These are phyloP conservation scores for Diplosphaera chodatii DNA, from an alignment of 139 green algal genomes.

Conservation along the genomic window DNA sequence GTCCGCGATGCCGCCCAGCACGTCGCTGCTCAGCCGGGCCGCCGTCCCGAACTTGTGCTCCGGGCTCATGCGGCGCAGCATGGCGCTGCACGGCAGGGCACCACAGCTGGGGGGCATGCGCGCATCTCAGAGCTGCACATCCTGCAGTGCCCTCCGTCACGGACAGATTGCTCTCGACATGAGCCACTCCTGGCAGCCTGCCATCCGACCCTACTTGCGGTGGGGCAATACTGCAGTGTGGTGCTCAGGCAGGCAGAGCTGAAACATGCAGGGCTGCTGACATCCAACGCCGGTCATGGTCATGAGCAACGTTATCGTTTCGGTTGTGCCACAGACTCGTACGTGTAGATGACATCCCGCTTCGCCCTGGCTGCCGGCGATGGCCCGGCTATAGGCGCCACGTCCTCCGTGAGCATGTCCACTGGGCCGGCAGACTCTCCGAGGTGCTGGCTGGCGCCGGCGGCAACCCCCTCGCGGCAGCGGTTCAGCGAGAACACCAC, in stretches of 20 bases:
- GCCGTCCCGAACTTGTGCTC: constrained; percentile 75
- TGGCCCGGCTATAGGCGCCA: constrained; percentile 24
- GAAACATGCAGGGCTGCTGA: too few relatives aligned
- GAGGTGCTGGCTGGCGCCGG: not conserved
- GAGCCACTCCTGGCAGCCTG: too few relatives aligned
- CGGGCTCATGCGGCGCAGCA: constrained; percentile 70
- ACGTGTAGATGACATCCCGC: constrained; percentile 39
- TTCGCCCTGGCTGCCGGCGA: constrained; percentile 17
- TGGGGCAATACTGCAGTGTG: too few relatives aligned
- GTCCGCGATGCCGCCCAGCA: constrained; percentile 66
- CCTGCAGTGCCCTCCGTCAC: too few relatives aligned
- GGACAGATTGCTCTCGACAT: too few relatives aligned
- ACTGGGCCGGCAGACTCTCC: not conserved
- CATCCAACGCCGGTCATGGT: too few relatives aligned
- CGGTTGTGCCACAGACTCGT: too few relatives aligned
- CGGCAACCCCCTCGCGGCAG: constrained; percentile 36
- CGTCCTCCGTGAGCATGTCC: not conserved
- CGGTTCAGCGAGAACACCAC: constrained; percentile 80
- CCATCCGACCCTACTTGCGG: too few relatives aligned
- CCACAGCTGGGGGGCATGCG: too few relatives aligned
- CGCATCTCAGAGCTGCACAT: too few relatives aligned
- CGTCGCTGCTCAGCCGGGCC: constrained; percentile 60
- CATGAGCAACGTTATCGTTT: too few relatives aligned
- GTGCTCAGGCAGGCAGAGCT: too few relatives aligned
- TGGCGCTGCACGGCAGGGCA: constrained; percentile 27